Evolutionary conservation across 768 basidiomycete species (phyloP), one percentile per base, ranked within the genome.

Genomic region (Mycena polygramma): DNA sequence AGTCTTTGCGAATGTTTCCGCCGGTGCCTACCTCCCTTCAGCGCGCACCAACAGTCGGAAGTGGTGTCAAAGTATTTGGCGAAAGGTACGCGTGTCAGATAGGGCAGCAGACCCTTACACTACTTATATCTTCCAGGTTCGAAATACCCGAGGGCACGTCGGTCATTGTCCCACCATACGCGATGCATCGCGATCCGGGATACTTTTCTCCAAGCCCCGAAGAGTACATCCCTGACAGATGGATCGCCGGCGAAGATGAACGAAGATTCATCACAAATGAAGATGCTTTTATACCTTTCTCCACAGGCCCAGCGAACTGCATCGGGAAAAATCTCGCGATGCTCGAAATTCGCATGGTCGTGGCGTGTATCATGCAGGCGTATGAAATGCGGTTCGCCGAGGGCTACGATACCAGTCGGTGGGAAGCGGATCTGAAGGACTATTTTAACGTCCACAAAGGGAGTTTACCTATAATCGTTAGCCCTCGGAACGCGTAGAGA

Each of bases 111-210:
- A 53, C n/a, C 52, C 52, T 17, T 5, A 30, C 52, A 51, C 11
- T 51, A 4, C 22, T 24, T 24, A 43, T 7, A 43, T 46, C 19
- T 4, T 26, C 17, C 53, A 64, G 63, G 22, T 30, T 66, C 11
- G 22, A 22, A 9, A 24, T 49, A 2, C n/a, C 48, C 15, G 48
- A 49, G 22, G 8, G 48, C 3, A 49, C 48, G 9, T 7, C 48
- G 8, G 48, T 24, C 9, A 24, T 22, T 24, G 77, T 85, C 43
- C 83, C 84, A 13, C 79, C 81, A 49, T 49, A 49, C 48, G 15
- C 48, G n/a, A 22, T 49, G 48, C 48, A 49, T 49, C 48, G 22
- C 48, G 22, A 49, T 24, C 48, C 48, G 9, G 4, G 22, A 49
- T 22, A 49, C 48, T 49, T 49, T 24, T 49, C n/a, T 48, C n/a